Base-by-base conservation (phyloP, 2,329 filamentous ascomycete species). In the Achaetomium macrosporum region DNA sequence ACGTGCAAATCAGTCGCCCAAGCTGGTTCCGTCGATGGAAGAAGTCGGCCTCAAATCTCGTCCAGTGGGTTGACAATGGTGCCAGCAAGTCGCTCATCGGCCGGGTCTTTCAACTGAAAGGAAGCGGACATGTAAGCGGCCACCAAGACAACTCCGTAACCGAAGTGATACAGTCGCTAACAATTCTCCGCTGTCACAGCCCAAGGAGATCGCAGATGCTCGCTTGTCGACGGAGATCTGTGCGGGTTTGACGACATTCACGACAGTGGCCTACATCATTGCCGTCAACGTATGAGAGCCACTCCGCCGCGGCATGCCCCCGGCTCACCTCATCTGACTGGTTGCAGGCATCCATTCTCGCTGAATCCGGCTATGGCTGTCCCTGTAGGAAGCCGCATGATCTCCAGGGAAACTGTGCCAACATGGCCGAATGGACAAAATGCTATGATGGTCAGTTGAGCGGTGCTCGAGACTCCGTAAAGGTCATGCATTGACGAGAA, bases 191-290 rank as follows among this genome's bases (percentile, higher is more conserved):
- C 7, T 8, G 9, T 29, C 16, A 8, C 29, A 68, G 65, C 79
- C 80, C 31, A 76, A 83, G 45, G 83, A 87, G 64, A 82, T 89
- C 45, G 77, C 78, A 54, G 81, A 81, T 36, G 79, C 86, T 35
- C 83, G 78, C 55, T 90, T 92, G 68, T 83, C 88, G 58, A 86
- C 82, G 19, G 89, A 93, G 68, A 72, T 93, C 53, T 83, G 88
- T 29, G 89, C 88, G 30, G 89, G 88, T 1, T 67, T 92, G 50
- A 90, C 89, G 1, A 93, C 88, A 2, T 88, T 88, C 65, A 84
- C 85, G 50, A 87, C 85, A 3, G 90, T 90, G 88, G 85, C 87
- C 13, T 92, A 91, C 69, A 92, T 93, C 61, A 90, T 93, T 64
- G 85, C 85, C 9, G 83, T 85, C 57, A 84, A 85, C 61, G 81